A percentile compares a stretch with the other conserved stretches of the same genome.
These are phyloP conservation scores for Dictyostelium brefeldianum DNA, from an alignment of 78 protist genomes.

Conservation along the genomic window DNA sequence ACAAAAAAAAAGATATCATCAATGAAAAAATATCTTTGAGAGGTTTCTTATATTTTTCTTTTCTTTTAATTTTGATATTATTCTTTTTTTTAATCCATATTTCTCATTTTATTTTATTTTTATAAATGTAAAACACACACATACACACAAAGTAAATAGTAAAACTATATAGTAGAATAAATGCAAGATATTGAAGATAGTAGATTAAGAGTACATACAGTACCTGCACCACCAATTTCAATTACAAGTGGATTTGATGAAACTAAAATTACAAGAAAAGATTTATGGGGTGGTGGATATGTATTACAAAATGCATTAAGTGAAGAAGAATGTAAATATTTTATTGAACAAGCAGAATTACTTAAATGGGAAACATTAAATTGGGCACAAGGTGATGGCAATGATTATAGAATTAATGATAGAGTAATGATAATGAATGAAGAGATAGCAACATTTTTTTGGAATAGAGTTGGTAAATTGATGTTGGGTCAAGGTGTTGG, in stretches of 20 bases:
- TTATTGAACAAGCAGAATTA: conserved; percentile 36
- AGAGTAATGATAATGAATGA: conserved; percentile 43
- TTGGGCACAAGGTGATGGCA: not conserved
- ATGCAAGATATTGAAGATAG: too few species aligned
- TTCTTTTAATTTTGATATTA: too few species aligned
- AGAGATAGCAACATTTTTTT: not conserved
- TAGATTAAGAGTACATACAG: too few species aligned
- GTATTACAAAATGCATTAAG: conserved; percentile 47
- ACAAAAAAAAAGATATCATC: too few species aligned
- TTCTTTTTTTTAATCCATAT: too few species aligned
- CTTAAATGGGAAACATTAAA: conserved; percentile 17
- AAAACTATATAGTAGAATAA: too few species aligned
- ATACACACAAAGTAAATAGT: too few species aligned
- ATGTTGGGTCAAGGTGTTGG: not conserved
- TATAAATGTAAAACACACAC: too few species aligned
- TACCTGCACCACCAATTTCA: not conserved
- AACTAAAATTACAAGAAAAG: not conserved
- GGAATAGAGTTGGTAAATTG: not conserved
- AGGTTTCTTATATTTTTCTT: too few species aligned
- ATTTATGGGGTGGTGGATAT: conserved; percentile 30
- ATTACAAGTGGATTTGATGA: not conserved
- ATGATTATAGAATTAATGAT: conserved; percentile 11
- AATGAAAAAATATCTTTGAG: too few species aligned
- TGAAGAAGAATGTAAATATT: conserved; percentile 42
- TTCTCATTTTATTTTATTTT: too few species aligned